These are phyloP conservation scores for Inonotus hispidus DNA, from an alignment of 1,284 basidiomycete genomes.

Conservation along the genomic window DNA sequence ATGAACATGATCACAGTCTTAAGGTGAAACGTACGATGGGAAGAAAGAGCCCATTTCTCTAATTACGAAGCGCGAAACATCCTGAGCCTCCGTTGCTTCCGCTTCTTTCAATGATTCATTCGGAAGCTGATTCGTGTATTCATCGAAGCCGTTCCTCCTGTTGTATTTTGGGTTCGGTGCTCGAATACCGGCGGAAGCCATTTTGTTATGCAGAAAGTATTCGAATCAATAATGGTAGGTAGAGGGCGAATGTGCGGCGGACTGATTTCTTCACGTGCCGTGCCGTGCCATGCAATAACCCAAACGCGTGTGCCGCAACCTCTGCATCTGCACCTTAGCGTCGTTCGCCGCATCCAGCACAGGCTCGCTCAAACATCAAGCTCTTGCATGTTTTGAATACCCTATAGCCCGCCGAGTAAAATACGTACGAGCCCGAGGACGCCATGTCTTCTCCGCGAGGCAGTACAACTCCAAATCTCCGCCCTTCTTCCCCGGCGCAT, in stretches of 20 bases:
- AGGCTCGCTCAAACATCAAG: neutral
- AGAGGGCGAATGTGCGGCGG: no score
- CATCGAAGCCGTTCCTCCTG: slow-evolving; percentile 13
- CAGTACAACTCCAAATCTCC: slow-evolving; percentile 39
- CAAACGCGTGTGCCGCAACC: no score
- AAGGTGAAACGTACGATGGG: slow-evolving; percentile 10
- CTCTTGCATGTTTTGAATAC: neutral
- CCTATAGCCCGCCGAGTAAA: neutral
- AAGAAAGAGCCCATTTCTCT: slow-evolving; percentile 23
- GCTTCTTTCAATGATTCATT: slow-evolving; percentile 18
- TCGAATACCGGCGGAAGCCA: neutral
- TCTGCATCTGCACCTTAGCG: no score
- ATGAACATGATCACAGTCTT: neutral
- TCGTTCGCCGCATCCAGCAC: neutral
- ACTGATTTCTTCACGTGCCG: no score
- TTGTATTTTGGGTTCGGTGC: slow-evolving; percentile 1
- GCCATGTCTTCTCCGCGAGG: slow-evolving; percentile 27
- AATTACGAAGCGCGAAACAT: slow-evolving; percentile 29
- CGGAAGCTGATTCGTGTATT: slow-evolving; percentile 13
- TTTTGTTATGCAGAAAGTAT: neutral
- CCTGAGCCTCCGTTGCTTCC: slow-evolving; percentile 26
- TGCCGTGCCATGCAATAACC: no score
- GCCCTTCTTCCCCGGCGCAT: slow-evolving; percentile 47
- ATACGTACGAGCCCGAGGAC: neutral
- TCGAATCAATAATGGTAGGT: no score